Percentiles rank a stretch among this genome's conserved stretches.
Conservation (phyloP, 192 early-diverging fungal species). For the Radiomyces spectabilis region DNA sequence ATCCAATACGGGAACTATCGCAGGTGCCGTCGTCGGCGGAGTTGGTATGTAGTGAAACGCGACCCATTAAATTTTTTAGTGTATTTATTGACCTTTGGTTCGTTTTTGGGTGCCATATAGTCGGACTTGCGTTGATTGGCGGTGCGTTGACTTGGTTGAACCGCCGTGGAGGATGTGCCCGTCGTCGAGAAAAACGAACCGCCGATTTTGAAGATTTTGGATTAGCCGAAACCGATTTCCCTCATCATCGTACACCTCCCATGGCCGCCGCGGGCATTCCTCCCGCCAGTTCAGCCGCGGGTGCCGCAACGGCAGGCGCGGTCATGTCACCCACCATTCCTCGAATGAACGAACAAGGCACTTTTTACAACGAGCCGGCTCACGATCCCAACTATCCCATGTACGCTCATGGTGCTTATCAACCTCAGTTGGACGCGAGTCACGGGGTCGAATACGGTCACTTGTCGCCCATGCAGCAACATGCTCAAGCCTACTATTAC, state of each 20-base stretch:
- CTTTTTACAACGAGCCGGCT: constrained; percentile 1
- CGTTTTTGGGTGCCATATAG: constrained; percentile 1
- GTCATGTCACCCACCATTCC: constrained; percentile 14
- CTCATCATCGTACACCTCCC: constrained; percentile 14
- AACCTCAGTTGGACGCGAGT: constrained; percentile 3
- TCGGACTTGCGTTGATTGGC: constrained; percentile 19
- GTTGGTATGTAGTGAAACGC: constrained; percentile 15
- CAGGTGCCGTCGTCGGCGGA: constrained; percentile 23
- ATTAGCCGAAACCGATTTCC: constrained; percentile 21
- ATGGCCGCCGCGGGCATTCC: constrained; percentile 2
- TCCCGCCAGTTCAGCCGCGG: neutral
- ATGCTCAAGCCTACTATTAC: constrained; percentile 3
- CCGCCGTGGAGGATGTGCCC: constrained; percentile 18
- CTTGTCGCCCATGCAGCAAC: neutral
- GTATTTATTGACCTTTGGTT: constrained; percentile 5
- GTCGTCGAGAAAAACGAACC: neutral
- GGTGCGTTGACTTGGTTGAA: constrained; percentile 22
- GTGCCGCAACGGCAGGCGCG: neutral
- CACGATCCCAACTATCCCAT: neutral
- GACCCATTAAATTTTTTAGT: neutral
- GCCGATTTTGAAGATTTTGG: constrained; percentile 28
- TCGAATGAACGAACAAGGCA: constrained; percentile 14
- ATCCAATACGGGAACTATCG: constrained; percentile 18
- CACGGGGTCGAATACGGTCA: neutral
- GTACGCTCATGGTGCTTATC: neutral